Conservation (phyloP, 176 grass and related monocot species). For the Triticum urartu region DNA sequence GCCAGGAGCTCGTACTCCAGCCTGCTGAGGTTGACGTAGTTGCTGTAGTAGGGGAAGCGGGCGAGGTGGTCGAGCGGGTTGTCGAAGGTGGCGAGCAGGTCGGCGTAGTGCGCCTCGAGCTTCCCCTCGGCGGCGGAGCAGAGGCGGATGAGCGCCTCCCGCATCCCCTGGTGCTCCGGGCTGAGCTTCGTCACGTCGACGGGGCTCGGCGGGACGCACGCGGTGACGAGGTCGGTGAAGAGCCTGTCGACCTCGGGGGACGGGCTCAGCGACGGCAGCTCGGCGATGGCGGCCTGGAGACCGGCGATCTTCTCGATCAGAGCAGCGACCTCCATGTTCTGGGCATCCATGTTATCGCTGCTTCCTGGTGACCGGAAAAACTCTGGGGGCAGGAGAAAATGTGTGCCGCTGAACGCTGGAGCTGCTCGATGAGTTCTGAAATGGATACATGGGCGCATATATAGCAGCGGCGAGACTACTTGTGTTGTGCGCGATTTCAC, state of each 20-base stretch:
- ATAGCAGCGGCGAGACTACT: too few relatives aligned
- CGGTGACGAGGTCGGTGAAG: constrained; percentile 67
- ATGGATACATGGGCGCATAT: not conserved
- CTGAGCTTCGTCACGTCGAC: constrained; percentile 67
- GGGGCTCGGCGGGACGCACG: constrained; percentile 60
- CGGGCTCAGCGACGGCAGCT: constrained; percentile 58
- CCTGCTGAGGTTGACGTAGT: constrained; percentile 77
- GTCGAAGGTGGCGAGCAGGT: constrained; percentile 57
- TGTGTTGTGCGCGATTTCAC: too few relatives aligned
- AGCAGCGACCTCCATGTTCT: constrained; percentile 38
- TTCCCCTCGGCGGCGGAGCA: constrained; percentile 70
- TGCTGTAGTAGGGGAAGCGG: constrained; percentile 75
- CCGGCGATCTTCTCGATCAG: constrained; percentile 54
- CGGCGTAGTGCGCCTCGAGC: constrained; percentile 70
- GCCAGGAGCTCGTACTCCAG: constrained; percentile 66
- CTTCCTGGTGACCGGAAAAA: not conserved
- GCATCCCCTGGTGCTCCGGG: constrained; percentile 45
- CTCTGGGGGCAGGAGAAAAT: not conserved
- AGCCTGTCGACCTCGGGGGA: constrained; percentile 49
- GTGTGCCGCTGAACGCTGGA: not conserved
- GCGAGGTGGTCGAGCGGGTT: constrained; percentile 70
- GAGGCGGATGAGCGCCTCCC: constrained; percentile 53
- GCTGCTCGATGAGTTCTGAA: not conserved
- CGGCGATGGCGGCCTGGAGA: constrained; percentile 45
- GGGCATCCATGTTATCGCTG: constrained; percentile 28